A percentile compares a stretch with the other conserved stretches of the same genome.
Conservation (phyloP, 2,329 filamentous ascomycete genomes). For the Orbilia oligospora region DNA sequence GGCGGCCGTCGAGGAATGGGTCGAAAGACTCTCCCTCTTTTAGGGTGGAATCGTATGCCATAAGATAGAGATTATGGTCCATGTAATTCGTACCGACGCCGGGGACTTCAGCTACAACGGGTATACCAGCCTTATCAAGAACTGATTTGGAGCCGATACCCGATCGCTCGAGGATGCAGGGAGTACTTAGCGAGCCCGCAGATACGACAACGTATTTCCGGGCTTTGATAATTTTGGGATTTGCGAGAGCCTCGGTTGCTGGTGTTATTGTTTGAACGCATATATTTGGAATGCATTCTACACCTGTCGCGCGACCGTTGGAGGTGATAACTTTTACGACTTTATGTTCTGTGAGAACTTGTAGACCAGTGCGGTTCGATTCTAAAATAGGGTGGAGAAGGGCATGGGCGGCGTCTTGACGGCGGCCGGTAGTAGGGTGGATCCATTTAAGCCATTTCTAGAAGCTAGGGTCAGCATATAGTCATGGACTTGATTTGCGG, state of each 20-base stretch:
- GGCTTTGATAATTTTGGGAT: constrained; percentile 68
- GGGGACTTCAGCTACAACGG: constrained; percentile 69
- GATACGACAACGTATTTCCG: constrained; percentile 72
- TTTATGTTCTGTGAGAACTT: constrained; percentile 73
- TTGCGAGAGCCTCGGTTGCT: constrained; percentile 64
- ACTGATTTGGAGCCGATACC: constrained; percentile 73
- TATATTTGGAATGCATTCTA: constrained; percentile 73
- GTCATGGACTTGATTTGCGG: neutral
- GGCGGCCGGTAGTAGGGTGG: constrained; percentile 68
- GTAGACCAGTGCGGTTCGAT: constrained; percentile 72
- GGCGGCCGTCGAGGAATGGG: constrained; percentile 70
- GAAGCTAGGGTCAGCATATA: neutral
- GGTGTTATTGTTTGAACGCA: constrained; percentile 66
- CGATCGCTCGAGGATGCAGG: constrained; percentile 74
- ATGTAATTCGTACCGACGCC: constrained; percentile 73
- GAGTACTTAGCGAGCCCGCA: constrained; percentile 72
- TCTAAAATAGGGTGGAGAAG: constrained; percentile 73
- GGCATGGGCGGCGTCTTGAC: constrained; percentile 73
- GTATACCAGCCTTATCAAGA: constrained; percentile 70
- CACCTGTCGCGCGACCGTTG: constrained; percentile 72
- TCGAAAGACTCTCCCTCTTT: constrained; percentile 67
- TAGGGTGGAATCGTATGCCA: constrained; percentile 68
- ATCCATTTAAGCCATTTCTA: constrained; percentile 62
- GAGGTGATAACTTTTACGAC: constrained; percentile 73
- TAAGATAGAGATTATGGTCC: constrained; percentile 73